Base-by-base conservation (phyloP, 1,284 basidiomycete genomes). In the Cryptococcus maquisensis region DNA sequence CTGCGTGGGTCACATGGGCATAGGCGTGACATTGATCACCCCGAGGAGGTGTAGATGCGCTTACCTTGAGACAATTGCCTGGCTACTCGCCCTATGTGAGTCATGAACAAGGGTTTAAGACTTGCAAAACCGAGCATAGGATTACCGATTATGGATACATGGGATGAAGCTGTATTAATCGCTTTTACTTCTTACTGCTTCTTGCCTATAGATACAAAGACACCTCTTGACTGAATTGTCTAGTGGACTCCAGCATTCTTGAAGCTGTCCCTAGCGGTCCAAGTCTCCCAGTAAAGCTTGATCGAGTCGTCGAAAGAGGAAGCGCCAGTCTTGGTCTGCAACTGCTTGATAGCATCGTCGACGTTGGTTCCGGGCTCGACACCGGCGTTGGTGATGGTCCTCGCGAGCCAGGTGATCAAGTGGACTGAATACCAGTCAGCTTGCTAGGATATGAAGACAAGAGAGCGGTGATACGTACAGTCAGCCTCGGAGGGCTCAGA, bases 391-490 rank as follows among this genome's bases (percentile, higher is more conserved):
- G 69, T 67, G 47, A 69, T 61, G 43, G 60, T 69, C 35, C 73
- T 57, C 12, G 73, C 67, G 26, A 75, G 63, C 73, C 73, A 75
- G 32, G 71, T 71, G 65, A 74, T 69, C 52, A 73, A 51, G 62
- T 75, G 73, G 67, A 66, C 72, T 74, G 42, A 3, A 15, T 10
- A 6, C 1, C 12, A 15, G 16, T 57, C 41, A 60, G 40, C 21
- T n/a, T 15, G 21, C 8, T 18, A 26, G n/a, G 15, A 21, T 43
- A 13, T 43, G n/a, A 20, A 16, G 15, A 21, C n/a, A 41, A 24
- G 18, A 21, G 20, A 21, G 21, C n/a, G 18, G 21, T 0, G 21
- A 28, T 13, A 67, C 70, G 64, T 47, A 74, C 69, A 75, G 54
- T 75, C 73, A 12, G 64, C 71, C 54, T 73, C 69, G 28, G 66